These are phyloP conservation scores for Penicillium sp. DNA, from an alignment of 2,329 filamentous ascomycete species.

Conservation along the genomic window DNA sequence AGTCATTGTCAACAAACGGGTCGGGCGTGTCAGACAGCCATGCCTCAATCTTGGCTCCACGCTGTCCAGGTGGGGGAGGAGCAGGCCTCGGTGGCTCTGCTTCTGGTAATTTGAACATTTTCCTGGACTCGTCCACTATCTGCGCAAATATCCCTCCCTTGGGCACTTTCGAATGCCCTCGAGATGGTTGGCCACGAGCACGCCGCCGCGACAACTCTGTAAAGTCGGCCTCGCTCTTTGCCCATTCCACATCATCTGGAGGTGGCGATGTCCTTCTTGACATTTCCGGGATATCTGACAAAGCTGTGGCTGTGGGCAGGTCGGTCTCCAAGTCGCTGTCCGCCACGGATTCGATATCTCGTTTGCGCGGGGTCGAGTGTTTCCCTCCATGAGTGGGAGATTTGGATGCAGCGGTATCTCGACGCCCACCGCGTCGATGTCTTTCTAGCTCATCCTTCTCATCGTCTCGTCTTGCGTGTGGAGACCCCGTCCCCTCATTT, in stretches of 20 bases:
- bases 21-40: constrained; percentile 58
- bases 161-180: constrained; percentile 27
- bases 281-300: constrained; percentile 23
- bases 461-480: constrained; percentile 26
- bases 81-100: constrained; percentile 36
- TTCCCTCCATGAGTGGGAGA: constrained; percentile 25
- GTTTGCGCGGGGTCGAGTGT: constrained; percentile 11
- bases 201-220: constrained; percentile 38
- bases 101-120: constrained; percentile 44
- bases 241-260: constrained; percentile 34
- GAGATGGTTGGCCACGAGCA: constrained; percentile 23
- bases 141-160: constrained; percentile 44
- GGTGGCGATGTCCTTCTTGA: constrained; percentile 26
- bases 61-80: constrained; percentile 36
- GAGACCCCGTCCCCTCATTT: constrained; percentile 27
- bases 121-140: constrained; percentile 43
- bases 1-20: constrained; percentile 48
- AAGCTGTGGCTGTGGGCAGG: constrained; percentile 20
- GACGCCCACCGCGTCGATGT: constrained; percentile 26
- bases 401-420: constrained; percentile 25
- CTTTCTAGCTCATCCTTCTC: constrained; percentile 26
- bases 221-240: constrained; percentile 38
- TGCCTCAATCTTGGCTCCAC: constrained; percentile 55
- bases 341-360: constrained; percentile 17
- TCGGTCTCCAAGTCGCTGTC: constrained; percentile 22